Conservation (phyloP, 805 yeast genomes). For the Metschnikowia santaceciliae region DNA sequence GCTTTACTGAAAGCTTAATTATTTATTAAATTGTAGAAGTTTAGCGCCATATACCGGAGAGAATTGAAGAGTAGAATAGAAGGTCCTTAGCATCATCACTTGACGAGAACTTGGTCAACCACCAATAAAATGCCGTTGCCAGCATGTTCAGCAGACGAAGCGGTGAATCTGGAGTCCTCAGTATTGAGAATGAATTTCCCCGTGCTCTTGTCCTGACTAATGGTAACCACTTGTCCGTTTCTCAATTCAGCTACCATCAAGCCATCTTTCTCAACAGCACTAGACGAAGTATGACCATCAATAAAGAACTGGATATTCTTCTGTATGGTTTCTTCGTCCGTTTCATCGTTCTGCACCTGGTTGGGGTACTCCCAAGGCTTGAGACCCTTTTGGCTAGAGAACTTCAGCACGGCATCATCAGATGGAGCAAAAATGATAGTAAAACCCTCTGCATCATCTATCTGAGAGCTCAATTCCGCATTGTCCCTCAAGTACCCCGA, state of each 20-base stretch:
- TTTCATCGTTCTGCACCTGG: slow-evolving; percentile 35
- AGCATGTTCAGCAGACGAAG: slow-evolving; percentile 27
- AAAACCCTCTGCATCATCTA: slow-evolving; percentile 43
- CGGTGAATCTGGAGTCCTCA: slow-evolving; percentile 23
- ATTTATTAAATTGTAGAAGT: not conserved
- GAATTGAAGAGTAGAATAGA: not conserved
- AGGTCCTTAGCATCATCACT: slow-evolving; percentile 1
- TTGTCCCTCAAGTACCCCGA: slow-evolving; percentile 69
- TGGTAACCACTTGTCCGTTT: slow-evolving; percentile 6
- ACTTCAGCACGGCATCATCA: slow-evolving; percentile 45
- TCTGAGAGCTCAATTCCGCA: slow-evolving; percentile 42
- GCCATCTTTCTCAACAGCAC: not conserved
- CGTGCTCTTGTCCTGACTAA: slow-evolving; percentile 1
- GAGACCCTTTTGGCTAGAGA: slow-evolving; percentile 41
- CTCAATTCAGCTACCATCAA: slow-evolving; percentile 4
- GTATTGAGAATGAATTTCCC: slow-evolving; percentile 1
- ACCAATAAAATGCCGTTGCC: slow-evolving; percentile 39
- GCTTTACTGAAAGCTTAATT: not conserved
- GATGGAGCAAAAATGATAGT: slow-evolving; percentile 67
- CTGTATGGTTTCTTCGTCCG: slow-evolving; percentile 36
- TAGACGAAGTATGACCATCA: slow-evolving; percentile 48
- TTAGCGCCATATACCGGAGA: not conserved
- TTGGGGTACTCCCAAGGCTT: slow-evolving; percentile 87
- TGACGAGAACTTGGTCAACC: slow-evolving; percentile 29
- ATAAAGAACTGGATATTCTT: slow-evolving; percentile 57